Base-by-base conservation (phyloP, 177 flowering plant genomes). In the Vitis hybrid region DNA sequence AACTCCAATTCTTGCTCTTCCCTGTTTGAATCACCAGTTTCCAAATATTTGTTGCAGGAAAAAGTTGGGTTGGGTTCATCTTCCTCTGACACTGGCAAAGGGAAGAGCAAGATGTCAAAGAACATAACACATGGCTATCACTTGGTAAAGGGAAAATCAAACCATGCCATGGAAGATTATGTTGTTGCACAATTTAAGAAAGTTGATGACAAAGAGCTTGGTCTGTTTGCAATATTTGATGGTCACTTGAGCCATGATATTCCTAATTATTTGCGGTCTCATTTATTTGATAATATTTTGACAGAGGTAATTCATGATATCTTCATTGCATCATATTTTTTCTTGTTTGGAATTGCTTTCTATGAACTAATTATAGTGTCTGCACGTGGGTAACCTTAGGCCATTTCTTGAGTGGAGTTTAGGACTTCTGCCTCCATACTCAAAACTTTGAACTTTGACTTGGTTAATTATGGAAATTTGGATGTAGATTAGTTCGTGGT, bases 151-250 rank as follows among this genome's bases (percentile, higher is more conserved):
- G 99, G 99, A 48, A 88, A 88, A 79, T 75, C 96, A 8, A 59
- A 72, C 56, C 98, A 91, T 78, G 74, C 88, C 40, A 93, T 93
- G 96, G 99, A 93, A 80, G 99, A 93, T 72, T 95, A 90, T 73
- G 83, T 85, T 71, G 82, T 85, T 76, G 97, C 98, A 5, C 72
- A 95, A 70, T 93, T 88, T 72, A 91, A 83, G 81, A 75, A 91
- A 83, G 84, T 88, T 32, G 82, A 69, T 10, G 91, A 87, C 55
- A 78, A 86, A 21, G 97, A 91, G 76, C 86, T 95, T 64, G 99
- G 99, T 12, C 74, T 93, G 56, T 95, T 89, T 75, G 98, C 98
- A 21, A 89, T 95, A 72, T 93, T 84, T 78, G 99, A 95, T 80
- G 99, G 99, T 51, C 99, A 93, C 81, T 73, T 88, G 62, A 90